Base-by-base conservation (phyloP, 495 filamentous ascomycete species). In the Penicillium chermesinum region DNA sequence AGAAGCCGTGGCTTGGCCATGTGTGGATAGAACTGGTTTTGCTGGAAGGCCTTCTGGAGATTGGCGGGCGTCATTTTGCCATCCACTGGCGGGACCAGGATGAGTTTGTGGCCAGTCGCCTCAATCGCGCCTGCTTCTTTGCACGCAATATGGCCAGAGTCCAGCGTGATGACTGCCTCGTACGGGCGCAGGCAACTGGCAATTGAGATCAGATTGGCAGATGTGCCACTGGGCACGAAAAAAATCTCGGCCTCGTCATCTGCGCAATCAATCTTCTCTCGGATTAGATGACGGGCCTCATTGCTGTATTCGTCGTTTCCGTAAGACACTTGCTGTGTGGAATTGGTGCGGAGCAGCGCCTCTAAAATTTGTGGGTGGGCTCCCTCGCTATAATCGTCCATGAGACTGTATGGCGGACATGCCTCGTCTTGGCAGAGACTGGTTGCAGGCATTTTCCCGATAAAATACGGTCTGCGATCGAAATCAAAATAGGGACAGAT, bases 101-200 rank as follows among this genome's bases (percentile, higher is more conserved):
- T 72, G 2, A 68, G 66, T 42, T 74, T 74, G 59, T 74, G 71
- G 12, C 71, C 71, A 1, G 71, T 72, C 2, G 66, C 67, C 40
- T 74, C 69, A 25, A 74, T 74, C 3, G 71, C 69, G 18, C 71
- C 69, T 7, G 71, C 69, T 44, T 74, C 71, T 52, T 70, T 72
- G 55, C 54, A 54, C 36, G 67, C 59, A 35, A 74, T 72, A 42
- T 74, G 71, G 0, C 71, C 71, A 0, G 71, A 57, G 3, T 70
- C 62, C 4, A 68, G 55, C 10, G 71, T 67, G 14, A 74, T 58
- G 0, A 74, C 69, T 1, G 71, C 71, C 54, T 74, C 71, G 32
- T 66, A 71, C 0, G 71, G 67, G 0, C 69, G 62, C 8, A 74
- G 54, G 27, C 69, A 74, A 53, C 66, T 71, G 7, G 71, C 67